Conservation (phyloP, 2,329 filamentous ascomycete genomes). For the Lecanosticta acicola region DNA sequence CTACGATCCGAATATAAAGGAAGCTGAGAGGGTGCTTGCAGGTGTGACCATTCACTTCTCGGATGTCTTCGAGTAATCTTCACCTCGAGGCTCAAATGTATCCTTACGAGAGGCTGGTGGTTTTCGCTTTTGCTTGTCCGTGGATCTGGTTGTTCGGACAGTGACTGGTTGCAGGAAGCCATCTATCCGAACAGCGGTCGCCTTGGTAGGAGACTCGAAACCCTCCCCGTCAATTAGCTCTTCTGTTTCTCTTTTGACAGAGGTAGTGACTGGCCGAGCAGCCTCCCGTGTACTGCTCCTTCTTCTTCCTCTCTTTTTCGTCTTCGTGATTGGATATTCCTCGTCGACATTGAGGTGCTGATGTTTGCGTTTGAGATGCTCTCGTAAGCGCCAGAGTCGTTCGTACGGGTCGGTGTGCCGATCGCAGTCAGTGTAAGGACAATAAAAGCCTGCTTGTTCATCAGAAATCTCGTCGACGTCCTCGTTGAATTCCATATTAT, state of each 20-base stretch:
- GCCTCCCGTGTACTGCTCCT: background rate
- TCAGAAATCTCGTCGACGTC: background rate
- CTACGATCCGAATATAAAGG: too few species aligned
- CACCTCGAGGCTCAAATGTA: too few species aligned
- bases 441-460: conserved; percentile 10
- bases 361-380: conserved; percentile 31
- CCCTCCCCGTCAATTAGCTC: background rate
- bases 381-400: conserved; percentile 27
- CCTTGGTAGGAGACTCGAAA: background rate
- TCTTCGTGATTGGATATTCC: background rate
- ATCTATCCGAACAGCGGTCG: background rate
- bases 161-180: conserved; percentile 8
- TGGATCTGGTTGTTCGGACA: conserved; percentile 1
- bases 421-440: conserved; percentile 25
- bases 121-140: conserved; percentile 1
- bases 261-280: background rate
- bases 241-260: background rate
- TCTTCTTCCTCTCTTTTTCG: background rate
- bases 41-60: too few species aligned
- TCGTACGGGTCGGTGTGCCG: conserved; percentile 24
- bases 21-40: too few species aligned
- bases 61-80: too few species aligned
- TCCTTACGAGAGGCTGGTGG: background rate
- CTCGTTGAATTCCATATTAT: background rate
- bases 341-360: conserved; percentile 15